Base-by-base conservation (phyloP, 2,329 filamentous ascomycete genomes). In the Fusarium sp. region DNA sequence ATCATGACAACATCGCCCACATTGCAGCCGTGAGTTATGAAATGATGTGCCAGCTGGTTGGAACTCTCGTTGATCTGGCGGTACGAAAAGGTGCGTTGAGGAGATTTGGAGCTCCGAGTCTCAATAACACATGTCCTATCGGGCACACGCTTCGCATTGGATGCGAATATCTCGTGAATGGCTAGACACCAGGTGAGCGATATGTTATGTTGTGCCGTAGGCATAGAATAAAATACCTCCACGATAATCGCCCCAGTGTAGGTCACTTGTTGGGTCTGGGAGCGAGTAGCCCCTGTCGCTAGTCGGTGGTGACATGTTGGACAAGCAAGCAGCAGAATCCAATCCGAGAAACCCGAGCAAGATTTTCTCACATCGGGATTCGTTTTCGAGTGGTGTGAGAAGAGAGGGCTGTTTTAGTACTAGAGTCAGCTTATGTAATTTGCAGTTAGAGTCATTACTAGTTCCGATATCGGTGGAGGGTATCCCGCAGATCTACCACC, bases 1-100 rank as follows among this genome's bases (percentile, higher is more conserved):
- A 97, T 94, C 94, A 98, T 97, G 78, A 98, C 95, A 3, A 98
- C 95, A 80, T 98, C 95, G 10, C 95, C 95, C 76, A 91, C 87
- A 68, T 91, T 87, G 73, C 95, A 87, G 67, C 95, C 95, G 78
- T 91, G 88, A 98, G 56, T 58, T 18, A 43, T 34, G 25, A 70
- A 88, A 80, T 97, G 90, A 83, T 97, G 92, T 25, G 95, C 94
- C 8, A 98, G 83, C 20, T 91, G 87, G 81, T 97, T 97, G 34
- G 94, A 93, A 0, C 93, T 92, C 84, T 98, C 93, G 80, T 95
- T 89, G 80, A 98, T 98, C 79, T 98, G 94, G 74, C 87, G 87
- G 82, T 98, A 98, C 27, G 92, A 96, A 83, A 97, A 98, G 58
- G 84, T 84, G 72, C 94, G 88, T 80, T 91, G 86, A 9, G 91